These are phyloP conservation scores for Calonectria pauciramosa DNA, from an alignment of 2,329 filamentous ascomycete genomes.

Conservation along the genomic window DNA sequence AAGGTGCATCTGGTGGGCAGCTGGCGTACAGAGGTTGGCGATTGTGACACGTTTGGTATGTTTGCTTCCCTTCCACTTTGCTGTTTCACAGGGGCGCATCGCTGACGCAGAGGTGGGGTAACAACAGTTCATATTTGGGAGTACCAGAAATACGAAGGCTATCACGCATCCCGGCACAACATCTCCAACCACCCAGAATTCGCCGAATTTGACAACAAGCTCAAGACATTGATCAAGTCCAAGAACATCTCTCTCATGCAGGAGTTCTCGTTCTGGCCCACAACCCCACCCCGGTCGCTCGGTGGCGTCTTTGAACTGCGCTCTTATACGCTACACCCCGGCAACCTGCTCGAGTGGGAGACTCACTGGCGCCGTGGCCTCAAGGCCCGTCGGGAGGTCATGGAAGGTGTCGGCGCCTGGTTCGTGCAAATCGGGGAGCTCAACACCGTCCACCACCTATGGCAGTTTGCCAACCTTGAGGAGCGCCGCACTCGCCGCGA, in stretches of 20 bases:
- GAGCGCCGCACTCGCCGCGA: constrained; percentile 92
- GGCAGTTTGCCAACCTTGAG: constrained; percentile 98
- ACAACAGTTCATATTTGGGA: constrained; percentile 96
- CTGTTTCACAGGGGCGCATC: background rate
- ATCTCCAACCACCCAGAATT: constrained; percentile 90
- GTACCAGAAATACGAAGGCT: constrained; percentile 96
- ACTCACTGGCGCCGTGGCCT: constrained; percentile 96
- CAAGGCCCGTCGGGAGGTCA: constrained; percentile 91
- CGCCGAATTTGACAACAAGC: constrained; percentile 83
- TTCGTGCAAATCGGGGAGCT: constrained; percentile 98
- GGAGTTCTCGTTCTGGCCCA: constrained; percentile 99
- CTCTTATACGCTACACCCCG: constrained; percentile 95
- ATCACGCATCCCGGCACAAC: constrained; percentile 89
- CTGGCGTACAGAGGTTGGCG: constrained; percentile 97
- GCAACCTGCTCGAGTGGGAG: constrained; percentile 98
- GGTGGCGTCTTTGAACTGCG: constrained; percentile 96
- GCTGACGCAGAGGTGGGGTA: constrained; percentile 28
- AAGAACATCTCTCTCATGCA: constrained; percentile 97
- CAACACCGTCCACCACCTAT: constrained; percentile 97
- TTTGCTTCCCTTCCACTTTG: constrained; percentile 20
- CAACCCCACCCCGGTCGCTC: constrained; percentile 87
- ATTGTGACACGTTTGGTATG: constrained; percentile 95
- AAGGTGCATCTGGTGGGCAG: constrained; percentile 97
- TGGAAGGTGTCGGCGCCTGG: constrained; percentile 99
- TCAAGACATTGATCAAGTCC: constrained; percentile 85